These are phyloP conservation scores for Termitomyces sp. DNA, from an alignment of 768 basidiomycete species.

Conservation along the genomic window DNA sequence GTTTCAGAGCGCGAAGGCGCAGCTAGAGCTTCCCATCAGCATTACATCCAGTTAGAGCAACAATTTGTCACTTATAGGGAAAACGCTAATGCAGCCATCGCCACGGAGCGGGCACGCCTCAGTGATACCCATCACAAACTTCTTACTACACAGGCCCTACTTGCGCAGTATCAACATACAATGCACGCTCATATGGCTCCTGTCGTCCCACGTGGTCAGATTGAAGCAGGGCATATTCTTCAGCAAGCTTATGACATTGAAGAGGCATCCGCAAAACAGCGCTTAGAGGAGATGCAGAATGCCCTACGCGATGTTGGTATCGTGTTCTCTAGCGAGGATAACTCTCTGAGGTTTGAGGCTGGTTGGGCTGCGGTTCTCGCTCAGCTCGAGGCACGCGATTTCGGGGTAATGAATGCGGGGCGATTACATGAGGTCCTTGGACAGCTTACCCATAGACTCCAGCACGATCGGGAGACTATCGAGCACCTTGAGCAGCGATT, in stretches of 20 bases:
- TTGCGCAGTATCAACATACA: conserved; percentile 8
- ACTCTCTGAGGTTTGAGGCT: conserved; percentile 13
- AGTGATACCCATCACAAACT: conserved; percentile 1
- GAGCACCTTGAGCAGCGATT: conserved; percentile 7
- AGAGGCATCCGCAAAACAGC: conserved; percentile 4
- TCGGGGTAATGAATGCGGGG: conserved; percentile 9
- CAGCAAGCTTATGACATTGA: not conserved
- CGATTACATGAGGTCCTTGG: conserved; percentile 12
- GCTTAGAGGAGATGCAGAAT: conserved; percentile 10
- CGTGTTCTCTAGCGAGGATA: conserved; percentile 9
- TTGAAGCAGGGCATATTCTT: not conserved
- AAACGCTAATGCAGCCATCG: conserved; percentile 2
- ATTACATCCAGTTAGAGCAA: conserved; percentile 7
- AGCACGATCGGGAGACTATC: conserved; percentile 13
- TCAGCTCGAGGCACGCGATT: conserved; percentile 11
- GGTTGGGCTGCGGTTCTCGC: conserved; percentile 13
- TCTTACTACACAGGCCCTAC: conserved; percentile 1
- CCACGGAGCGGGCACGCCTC: conserved; percentile 5
- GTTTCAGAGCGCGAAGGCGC: conserved; percentile 16
- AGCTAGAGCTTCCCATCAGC: conserved; percentile 4
- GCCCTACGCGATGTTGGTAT: conserved; percentile 12
- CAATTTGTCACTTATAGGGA: conserved; percentile 5
- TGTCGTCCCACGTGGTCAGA: not conserved
- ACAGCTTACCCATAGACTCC: conserved; percentile 8
- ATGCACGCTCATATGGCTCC: not conserved